phyloP scores from a whole-genome alignment of 1,284 basidiomycete genomes.

The Meira miltonrushii region DNA sequence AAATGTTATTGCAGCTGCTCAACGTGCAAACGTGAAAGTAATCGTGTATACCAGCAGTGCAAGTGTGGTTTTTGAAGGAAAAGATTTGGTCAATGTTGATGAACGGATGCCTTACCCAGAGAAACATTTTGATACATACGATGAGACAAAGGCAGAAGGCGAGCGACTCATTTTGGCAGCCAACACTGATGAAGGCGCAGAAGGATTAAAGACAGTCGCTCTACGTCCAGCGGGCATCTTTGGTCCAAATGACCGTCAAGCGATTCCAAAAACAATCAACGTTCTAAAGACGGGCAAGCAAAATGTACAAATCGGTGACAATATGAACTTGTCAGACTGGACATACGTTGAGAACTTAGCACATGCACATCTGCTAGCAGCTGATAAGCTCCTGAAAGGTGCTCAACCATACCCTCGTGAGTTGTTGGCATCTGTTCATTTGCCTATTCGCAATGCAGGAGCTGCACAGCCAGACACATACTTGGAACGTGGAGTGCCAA shows the following conservation, averaged over 20 bases:
- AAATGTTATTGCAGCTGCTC: conserved; percentile 72
- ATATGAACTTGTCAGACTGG: conserved; percentile 92
- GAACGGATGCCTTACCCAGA: conserved; percentile 76
- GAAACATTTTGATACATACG: conserved; percentile 81
- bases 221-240: conserved; percentile 94
- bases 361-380: conserved; percentile 87
- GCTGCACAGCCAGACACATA: conserved; percentile 20
- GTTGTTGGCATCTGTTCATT: conserved; percentile 52
- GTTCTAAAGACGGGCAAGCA: conserved; percentile 76
- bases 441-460: conserved; percentile 22
- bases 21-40: conserved; percentile 64
- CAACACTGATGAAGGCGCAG: conserved; percentile 62
- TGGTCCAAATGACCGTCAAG: conserved; percentile 88
- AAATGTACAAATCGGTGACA: conserved; percentile 87
- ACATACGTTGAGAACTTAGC: conserved; percentile 96
- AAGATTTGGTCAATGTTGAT: conserved; percentile 76
- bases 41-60: conserved; percentile 94
- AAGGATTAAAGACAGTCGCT: conserved; percentile 79
- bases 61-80: conserved; percentile 83
- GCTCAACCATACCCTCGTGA: conserved; percentile 11
- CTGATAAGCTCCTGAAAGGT: conserved; percentile 66
- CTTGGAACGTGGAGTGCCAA: conserved; percentile 34
- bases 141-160: conserved; percentile 89
- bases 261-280: conserved; percentile 72
- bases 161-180: conserved; percentile 78